These are phyloP conservation scores for Dittrichia graveolens DNA, from an alignment of 129 eudicot species.

Conservation along the genomic window DNA sequence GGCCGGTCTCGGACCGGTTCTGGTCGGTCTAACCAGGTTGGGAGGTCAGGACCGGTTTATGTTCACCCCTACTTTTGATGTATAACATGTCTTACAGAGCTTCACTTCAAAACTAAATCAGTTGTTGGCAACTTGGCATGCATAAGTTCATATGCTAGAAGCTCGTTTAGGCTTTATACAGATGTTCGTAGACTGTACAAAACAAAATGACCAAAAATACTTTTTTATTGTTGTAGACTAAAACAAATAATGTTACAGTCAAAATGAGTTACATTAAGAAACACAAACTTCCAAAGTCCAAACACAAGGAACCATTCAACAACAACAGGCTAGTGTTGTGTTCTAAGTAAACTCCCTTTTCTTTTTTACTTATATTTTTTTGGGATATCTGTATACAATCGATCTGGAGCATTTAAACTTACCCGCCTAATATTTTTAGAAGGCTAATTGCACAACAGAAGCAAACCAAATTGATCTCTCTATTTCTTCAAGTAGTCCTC, in stretches of 20 bases:
- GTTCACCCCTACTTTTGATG: no score
- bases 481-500: slow-evolving; percentile 37
- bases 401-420: background rate
- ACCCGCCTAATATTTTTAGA: background rate
- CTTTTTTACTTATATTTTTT: background rate
- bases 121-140: background rate
- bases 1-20: no score
- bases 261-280: background rate
- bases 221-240: slow-evolving; percentile 10
- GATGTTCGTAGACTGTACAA: background rate
- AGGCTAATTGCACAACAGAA: slow-evolving; percentile 23
- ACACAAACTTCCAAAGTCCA: background rate
- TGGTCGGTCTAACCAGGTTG: no score
- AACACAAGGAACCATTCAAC: slow-evolving; percentile 9
- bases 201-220: background rate
- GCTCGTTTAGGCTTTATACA: background rate
- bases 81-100: background rate
- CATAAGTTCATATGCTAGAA: background rate
- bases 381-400: slow-evolving; percentile 13
- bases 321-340: background rate
- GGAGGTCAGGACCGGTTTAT: no score
- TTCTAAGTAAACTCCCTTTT: slow-evolving; percentile 7
- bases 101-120: background rate
- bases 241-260: slow-evolving; percentile 13
- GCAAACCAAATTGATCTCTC: slow-evolving; percentile 5